A percentile compares a stretch with the other conserved stretches of the same genome.
phyloP scores from a whole-genome alignment of 371 early-diverging fungal species.

The Mortierella sp. region DNA sequence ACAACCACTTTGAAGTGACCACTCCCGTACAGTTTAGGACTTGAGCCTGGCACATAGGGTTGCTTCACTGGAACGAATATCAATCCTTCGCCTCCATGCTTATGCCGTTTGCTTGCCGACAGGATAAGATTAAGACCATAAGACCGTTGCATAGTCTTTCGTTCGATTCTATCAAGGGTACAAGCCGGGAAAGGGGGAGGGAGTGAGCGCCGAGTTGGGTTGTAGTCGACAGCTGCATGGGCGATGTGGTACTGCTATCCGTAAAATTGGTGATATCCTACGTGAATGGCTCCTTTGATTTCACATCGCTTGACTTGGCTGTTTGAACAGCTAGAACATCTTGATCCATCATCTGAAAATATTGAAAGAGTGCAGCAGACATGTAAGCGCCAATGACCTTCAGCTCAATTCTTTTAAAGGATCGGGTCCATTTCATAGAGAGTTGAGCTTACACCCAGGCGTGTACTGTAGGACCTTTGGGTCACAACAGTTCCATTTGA shows the following conservation, averaged over 20 bases:
- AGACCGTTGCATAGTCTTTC: conserved; percentile 71
- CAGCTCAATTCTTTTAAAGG: too few species aligned
- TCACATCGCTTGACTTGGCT: conserved; percentile 53
- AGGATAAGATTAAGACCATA: conserved; percentile 68
- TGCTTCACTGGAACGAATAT: conserved; percentile 87
- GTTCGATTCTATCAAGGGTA: conserved; percentile 56
- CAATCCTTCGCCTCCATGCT: conserved; percentile 88
- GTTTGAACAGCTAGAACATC: conserved; percentile 64
- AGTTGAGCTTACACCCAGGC: conserved; percentile 78
- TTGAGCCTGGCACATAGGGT: conserved; percentile 78
- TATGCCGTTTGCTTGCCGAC: conserved; percentile 71
- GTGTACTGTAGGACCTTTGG: conserved; percentile 69
- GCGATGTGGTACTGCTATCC: too few species aligned
- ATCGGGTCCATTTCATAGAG: neutral
- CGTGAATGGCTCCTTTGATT: conserved; percentile 68
- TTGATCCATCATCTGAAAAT: conserved; percentile 68
- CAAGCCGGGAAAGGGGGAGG: neutral
- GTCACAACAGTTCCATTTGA: conserved; percentile 66
- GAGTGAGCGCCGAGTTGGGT: neutral
- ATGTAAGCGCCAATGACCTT: too few species aligned
- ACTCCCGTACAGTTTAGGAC: conserved; percentile 65
- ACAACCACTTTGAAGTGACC: too few species aligned
- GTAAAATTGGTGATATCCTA: conserved; percentile 38
- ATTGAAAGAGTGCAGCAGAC: too few species aligned
- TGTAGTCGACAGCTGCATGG: neutral